Evolutionary conservation across 306 rosid genomes (phyloP), one percentile per base, ranked within the genome.

Genomic region (Casuarina equisetifolia): DNA sequence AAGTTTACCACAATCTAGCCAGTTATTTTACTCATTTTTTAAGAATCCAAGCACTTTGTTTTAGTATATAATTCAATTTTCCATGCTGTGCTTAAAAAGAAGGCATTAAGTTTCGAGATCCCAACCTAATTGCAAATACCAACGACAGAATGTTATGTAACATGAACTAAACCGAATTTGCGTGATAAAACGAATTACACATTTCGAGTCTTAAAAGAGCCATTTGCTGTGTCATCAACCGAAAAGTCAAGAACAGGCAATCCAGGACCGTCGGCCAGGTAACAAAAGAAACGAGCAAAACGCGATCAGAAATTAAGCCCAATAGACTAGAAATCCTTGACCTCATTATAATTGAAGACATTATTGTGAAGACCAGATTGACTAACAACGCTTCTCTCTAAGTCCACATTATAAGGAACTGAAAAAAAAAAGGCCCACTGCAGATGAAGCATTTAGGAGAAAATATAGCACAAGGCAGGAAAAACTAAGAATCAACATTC

Each of bases 1-100:
- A 54, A 15, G 45, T 76, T 40, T 42, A 78, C 43, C 61, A 58
- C 49, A 81, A 77, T 19, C 72, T 11, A 42, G 48, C 48, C 63
- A 10, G 42, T 20, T 71, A 6, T 8, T 72, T 13, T 49, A 48
- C 25, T 12, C 64, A 51, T 35, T 63, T 40, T 16, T 40, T 17
- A 42, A n/a, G 71, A 42, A 73, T 63, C 71, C 42, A 39, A 20
- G 35, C 40, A 6, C 70, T 64, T 64, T 15, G 20, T 64, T 64
- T 25, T 16, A 40, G 70, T 25, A 64, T 38, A 39, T 64, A 15
- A 64, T 40, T 64, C 70, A 39, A 6, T 46, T 39, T 46, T 39
- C 48, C 35, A 25, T 58, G 64, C 3, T 15, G 8, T 12, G 43
- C 69, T 62, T 62, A 62, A 36, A 35, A 62, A 36, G 19, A 7